phyloP scores from a whole-genome alignment of 805 yeast genomes.

The Clavispora asparagi region DNA sequence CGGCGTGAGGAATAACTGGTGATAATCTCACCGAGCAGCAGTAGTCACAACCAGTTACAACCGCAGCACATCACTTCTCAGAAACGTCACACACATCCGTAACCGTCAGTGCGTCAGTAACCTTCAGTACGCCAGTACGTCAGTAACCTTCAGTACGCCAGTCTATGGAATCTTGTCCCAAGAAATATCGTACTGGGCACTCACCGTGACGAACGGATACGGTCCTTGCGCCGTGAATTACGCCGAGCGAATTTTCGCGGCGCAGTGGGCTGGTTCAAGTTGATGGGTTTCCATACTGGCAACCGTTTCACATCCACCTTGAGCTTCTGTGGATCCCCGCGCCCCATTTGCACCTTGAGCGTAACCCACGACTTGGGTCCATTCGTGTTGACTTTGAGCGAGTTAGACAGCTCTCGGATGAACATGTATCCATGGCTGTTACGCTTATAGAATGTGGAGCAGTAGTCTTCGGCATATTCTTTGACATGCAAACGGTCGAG shows the following conservation, averaged over 20 bases:
- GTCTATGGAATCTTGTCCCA: no score
- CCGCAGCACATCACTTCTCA: no score
- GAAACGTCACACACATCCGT: no score
- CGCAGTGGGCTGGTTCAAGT: constrained; percentile 4
- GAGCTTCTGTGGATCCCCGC: constrained; percentile 3
- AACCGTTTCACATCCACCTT: constrained; percentile 22
- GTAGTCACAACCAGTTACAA: no score
- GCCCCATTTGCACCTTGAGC: constrained; percentile 17
- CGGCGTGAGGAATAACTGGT: no score
- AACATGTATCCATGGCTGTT: constrained; percentile 32
- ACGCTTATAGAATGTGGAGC: constrained; percentile 31
- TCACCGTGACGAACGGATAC: background rate
- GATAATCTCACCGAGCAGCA: no score
- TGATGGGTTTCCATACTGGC: constrained; percentile 24
- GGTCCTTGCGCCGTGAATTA: background rate
- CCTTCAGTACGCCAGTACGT: no score
- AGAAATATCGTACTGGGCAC: no score
- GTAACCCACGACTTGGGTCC: constrained; percentile 24
- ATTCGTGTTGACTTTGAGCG: constrained; percentile 21
- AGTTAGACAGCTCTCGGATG: constrained; percentile 25
- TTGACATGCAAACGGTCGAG: background rate
- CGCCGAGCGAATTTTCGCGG: constrained; percentile 1
- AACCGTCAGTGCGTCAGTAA: no score
- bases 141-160: no score
- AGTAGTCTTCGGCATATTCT: constrained; percentile 18